Evolutionary conservation across 768 basidiomycete species (phyloP).

Genomic region (Leccinum imitatum): DNA sequence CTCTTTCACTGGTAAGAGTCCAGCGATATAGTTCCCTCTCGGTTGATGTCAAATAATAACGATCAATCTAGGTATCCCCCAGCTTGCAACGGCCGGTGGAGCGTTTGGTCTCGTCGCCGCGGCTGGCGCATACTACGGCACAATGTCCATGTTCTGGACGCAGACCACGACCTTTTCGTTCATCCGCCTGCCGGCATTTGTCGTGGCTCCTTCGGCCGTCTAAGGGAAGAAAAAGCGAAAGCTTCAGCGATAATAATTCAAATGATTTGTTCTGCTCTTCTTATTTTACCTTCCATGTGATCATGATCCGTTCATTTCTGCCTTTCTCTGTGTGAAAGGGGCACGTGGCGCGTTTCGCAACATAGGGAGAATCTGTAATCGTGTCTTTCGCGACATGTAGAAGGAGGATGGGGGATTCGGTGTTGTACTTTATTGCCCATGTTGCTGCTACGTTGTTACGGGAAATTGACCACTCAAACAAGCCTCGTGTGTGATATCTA

Average conservation of each 20-base stretch:
- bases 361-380: neutral
- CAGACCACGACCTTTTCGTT: conserved; percentile 29
- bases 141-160: conserved; percentile 29
- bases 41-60: neutral
- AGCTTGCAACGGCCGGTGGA: conserved; percentile 30
- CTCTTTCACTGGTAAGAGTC: conserved; percentile 26
- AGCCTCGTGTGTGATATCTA: neutral
- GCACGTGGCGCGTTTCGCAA: neutral
- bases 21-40: neutral
- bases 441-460: neutral
- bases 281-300: neutral
- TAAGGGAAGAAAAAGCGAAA: neutral
- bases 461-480: neutral
- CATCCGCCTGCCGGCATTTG: conserved; percentile 26
- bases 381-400: neutral
- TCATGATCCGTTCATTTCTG: neutral
- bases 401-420: neutral
- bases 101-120: conserved; percentile 26
- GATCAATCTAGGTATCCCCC: conserved; percentile 15
- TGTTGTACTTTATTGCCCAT: neutral
- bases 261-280: no score
- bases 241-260: neutral
- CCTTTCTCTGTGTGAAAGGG: conserved; percentile 1
- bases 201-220: conserved; percentile 18
- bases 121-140: conserved; percentile 31